Percentiles rank a stretch among this genome's conserved stretches.
phyloP scores from a whole-genome alignment of 768 basidiomycete species.

The Termitomyces heimii region DNA sequence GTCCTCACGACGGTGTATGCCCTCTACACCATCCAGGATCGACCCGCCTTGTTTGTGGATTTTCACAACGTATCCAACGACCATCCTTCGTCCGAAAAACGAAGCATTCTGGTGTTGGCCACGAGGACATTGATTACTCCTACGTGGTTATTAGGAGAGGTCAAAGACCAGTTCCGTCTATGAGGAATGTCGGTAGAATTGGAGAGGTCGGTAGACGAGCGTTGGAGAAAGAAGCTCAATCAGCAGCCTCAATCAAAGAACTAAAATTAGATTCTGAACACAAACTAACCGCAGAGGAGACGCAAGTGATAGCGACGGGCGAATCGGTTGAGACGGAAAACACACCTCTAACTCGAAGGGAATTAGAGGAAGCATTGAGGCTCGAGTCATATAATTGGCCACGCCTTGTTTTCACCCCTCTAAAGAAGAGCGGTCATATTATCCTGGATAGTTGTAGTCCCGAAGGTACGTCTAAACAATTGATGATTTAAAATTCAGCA shows the following conservation, averaged over 20 bases:
- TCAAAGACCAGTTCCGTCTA: slow-evolving; percentile 42
- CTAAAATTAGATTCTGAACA: slow-evolving; percentile 32
- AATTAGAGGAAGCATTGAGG: slow-evolving; percentile 51
- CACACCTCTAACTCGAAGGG: slow-evolving; percentile 15
- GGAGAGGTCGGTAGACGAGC: slow-evolving; percentile 48
- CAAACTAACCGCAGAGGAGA: slow-evolving; percentile 5
- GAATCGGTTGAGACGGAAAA: slow-evolving; percentile 3
- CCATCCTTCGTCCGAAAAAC: slow-evolving; percentile 82
- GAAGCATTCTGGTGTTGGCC: slow-evolving; percentile 79
- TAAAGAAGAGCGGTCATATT: slow-evolving; percentile 89
- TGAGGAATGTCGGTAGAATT: slow-evolving; percentile 40
- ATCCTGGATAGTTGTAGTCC: slow-evolving; percentile 84
- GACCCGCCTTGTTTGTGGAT: slow-evolving; percentile 62
- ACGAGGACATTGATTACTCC: slow-evolving; percentile 85
- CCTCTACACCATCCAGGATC: slow-evolving; percentile 63
- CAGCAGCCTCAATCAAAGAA: slow-evolving; percentile 29
- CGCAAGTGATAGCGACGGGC: slow-evolving; percentile 5
- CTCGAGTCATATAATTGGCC: slow-evolving; percentile 86
- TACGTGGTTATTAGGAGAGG: slow-evolving; percentile 89
- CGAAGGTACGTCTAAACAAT: slow-evolving; percentile 48
- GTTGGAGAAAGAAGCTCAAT: slow-evolving; percentile 26
- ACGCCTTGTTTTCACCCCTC: slow-evolving; percentile 84
- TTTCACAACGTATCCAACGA: slow-evolving; percentile 82
- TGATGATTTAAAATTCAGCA: background rate
- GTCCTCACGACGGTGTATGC: slow-evolving; percentile 86